Evolutionary conservation across 2,329 filamentous ascomycete genomes (phyloP).

Genomic region (Ceratocystis harringtonii): DNA sequence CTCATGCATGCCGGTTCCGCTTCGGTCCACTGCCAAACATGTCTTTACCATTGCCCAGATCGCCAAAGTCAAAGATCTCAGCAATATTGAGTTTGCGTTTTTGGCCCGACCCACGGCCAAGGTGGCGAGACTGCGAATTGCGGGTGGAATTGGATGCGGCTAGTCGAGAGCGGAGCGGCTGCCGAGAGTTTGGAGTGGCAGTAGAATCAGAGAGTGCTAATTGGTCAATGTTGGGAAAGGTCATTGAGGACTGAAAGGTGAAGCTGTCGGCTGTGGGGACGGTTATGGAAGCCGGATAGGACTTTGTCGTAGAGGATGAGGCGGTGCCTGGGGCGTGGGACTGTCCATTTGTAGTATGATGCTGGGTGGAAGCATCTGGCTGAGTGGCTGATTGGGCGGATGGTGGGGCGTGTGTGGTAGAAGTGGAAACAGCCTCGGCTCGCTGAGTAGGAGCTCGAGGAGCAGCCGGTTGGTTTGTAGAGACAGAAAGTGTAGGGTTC

Average conservation of each 20-base stretch:
- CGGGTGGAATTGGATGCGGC: slow-evolving; percentile 18
- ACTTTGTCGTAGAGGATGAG: slow-evolving; percentile 12
- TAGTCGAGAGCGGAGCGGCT: slow-evolving; percentile 9
- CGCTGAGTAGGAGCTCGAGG: slow-evolving; percentile 21
- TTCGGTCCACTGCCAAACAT: slow-evolving; percentile 36
- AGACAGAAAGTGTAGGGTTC: slow-evolving; percentile 10
- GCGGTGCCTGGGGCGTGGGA: neutral
- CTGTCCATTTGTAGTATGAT: neutral
- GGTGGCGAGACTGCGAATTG: slow-evolving; percentile 25
- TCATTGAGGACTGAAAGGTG: slow-evolving; percentile 51
- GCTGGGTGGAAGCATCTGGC: slow-evolving; percentile 3
- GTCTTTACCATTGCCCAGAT: slow-evolving; percentile 48
- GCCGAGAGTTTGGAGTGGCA: slow-evolving; percentile 18
- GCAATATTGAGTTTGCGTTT: slow-evolving; percentile 60
- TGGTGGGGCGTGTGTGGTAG: neutral
- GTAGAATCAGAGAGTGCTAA: slow-evolving; percentile 42
- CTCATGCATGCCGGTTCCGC: slow-evolving; percentile 34
- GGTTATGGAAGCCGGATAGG: slow-evolving; percentile 18
- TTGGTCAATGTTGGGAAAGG: slow-evolving; percentile 43
- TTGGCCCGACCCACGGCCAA: slow-evolving; percentile 51
- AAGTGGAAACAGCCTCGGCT: neutral
- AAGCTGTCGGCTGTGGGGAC: slow-evolving; percentile 48
- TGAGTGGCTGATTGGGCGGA: slow-evolving; percentile 8
- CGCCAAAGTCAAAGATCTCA: slow-evolving; percentile 60
- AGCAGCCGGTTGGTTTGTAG: slow-evolving; percentile 20